Conservation (phyloP, 2,329 filamentous ascomycete genomes). For the Colletotrichum destructivum region DNA sequence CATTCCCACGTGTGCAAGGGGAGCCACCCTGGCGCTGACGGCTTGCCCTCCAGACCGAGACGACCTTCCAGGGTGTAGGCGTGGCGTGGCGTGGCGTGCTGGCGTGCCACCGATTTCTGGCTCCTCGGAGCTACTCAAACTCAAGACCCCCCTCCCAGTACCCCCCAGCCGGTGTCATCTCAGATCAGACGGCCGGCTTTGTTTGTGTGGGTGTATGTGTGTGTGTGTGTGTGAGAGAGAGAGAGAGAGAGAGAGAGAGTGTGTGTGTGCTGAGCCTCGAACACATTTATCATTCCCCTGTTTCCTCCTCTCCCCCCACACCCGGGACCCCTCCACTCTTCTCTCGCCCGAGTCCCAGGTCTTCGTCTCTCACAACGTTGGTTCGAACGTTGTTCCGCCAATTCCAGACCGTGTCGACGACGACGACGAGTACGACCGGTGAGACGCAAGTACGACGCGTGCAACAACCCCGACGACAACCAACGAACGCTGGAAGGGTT, state of each 20-base stretch:
- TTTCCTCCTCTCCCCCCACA: background rate
- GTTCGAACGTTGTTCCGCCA: background rate
- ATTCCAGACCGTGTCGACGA: background rate
- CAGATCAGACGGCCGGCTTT: too few species aligned
- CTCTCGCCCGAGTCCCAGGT: too few species aligned
- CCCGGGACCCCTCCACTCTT: too few species aligned
- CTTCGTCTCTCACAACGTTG: background rate
- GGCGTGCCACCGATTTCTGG: slow-evolving; percentile 2
- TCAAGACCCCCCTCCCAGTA: too few species aligned
- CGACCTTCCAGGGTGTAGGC: slow-evolving; percentile 1
- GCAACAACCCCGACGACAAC: too few species aligned
- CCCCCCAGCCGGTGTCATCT: too few species aligned
- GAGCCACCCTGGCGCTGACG: slow-evolving; percentile 13
- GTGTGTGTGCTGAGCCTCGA: background rate
- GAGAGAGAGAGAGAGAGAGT: slow-evolving; percentile 1
- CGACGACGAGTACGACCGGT: background rate
- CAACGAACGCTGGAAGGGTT: too few species aligned
- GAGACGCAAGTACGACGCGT: background rate
- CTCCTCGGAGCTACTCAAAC: slow-evolving; percentile 7
- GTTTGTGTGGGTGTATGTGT: too few species aligned
- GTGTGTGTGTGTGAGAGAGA: background rate
- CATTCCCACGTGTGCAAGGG: slow-evolving; percentile 37
- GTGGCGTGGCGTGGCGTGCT: slow-evolving; percentile 17
- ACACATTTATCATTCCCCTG: slow-evolving; percentile 25
- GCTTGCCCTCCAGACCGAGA: slow-evolving; percentile 8